Percentiles rank a stretch among this genome's conserved stretches.
Evolutionary conservation across 169 alveolate genomes (phyloP).

Genomic region (Plasmodium falciparum): DNA sequence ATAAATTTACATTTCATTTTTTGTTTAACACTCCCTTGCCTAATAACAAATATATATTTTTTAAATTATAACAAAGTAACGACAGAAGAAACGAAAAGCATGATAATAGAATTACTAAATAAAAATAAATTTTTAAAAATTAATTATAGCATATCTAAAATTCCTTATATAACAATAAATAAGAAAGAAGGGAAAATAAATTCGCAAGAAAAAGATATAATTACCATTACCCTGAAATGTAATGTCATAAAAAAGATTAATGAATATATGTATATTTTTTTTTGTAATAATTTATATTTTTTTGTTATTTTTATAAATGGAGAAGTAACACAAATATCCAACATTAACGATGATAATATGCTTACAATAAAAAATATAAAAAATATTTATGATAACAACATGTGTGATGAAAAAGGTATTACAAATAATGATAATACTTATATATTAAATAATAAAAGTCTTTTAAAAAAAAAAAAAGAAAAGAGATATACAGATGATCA

Average conservation of each 20-base stretch:
- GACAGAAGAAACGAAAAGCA: conserved; percentile 35
- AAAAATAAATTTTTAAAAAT: conserved; percentile 36
- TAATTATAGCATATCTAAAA: conserved; percentile 43
- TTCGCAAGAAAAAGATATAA: conserved; percentile 15
- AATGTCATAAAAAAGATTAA: conserved; percentile 22
- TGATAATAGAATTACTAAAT: conserved; percentile 46
- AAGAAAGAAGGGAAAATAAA: conserved; percentile 32
- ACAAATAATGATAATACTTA: background rate
- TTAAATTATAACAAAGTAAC: conserved; percentile 30
- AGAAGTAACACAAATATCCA: background rate
- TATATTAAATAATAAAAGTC: background rate
- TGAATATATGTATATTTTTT: conserved; percentile 48
- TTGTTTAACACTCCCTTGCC: conserved; percentile 55
- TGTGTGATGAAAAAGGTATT: background rate
- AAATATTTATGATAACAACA: background rate
- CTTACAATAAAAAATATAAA: background rate
- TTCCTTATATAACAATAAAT: conserved; percentile 34
- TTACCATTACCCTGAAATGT: conserved; percentile 35
- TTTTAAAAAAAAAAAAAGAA: background rate
- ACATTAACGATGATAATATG: background rate
- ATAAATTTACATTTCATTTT: conserved; percentile 12
- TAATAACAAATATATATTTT: conserved; percentile 21
- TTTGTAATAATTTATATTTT: conserved; percentile 60
- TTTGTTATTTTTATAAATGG: conserved; percentile 36
- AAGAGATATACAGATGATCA: background rate